These are phyloP conservation scores for Zygosaccharomyces pseudobailii DNA, from an alignment of 1,139 yeast species.

Conservation along the genomic window DNA sequence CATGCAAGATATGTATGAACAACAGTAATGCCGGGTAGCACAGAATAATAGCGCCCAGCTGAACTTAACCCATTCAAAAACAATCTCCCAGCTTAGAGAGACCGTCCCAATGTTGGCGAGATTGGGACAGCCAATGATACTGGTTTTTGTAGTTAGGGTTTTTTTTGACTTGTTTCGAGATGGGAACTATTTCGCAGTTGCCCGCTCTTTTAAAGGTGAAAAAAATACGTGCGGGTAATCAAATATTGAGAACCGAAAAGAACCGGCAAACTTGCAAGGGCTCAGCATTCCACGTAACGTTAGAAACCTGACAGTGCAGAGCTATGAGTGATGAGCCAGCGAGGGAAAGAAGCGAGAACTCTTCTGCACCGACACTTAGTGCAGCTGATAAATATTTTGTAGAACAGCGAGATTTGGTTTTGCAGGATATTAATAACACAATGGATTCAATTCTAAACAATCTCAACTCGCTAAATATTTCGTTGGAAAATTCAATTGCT, in stretches of 20 bases:
- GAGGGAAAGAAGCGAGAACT: not conserved
- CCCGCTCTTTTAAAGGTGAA: not conserved
- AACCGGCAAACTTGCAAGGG: not conserved
- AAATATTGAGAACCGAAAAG: not conserved
- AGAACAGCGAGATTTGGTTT: constrained; percentile 29
- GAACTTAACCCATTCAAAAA: constrained; percentile 24
- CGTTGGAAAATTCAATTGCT: constrained; percentile 47
- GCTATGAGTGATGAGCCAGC: constrained; percentile 1
- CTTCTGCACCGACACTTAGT: constrained; percentile 8
- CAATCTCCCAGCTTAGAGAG: constrained; percentile 30
- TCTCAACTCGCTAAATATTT: constrained; percentile 46
- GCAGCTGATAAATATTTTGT: constrained; percentile 27
- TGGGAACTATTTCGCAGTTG: not conserved
- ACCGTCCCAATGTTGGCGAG: constrained; percentile 24
- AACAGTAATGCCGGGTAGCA: constrained; percentile 26
- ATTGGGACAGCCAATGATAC: constrained; percentile 25
- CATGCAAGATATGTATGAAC: constrained; percentile 16
- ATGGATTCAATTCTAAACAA: constrained; percentile 50
- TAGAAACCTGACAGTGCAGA: not conserved
- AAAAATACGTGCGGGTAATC: constrained; percentile 1
- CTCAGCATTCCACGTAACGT: not conserved
- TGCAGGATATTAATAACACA: constrained; percentile 34
- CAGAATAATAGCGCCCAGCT: constrained; percentile 18
- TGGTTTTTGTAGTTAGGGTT: constrained; percentile 16
- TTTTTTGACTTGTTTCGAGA: not conserved